Evolutionary conservation across 495 filamentous ascomycete genomes (phyloP), one percentile per base, ranked within the genome.

Genomic region (Penicillium tannophilum): DNA sequence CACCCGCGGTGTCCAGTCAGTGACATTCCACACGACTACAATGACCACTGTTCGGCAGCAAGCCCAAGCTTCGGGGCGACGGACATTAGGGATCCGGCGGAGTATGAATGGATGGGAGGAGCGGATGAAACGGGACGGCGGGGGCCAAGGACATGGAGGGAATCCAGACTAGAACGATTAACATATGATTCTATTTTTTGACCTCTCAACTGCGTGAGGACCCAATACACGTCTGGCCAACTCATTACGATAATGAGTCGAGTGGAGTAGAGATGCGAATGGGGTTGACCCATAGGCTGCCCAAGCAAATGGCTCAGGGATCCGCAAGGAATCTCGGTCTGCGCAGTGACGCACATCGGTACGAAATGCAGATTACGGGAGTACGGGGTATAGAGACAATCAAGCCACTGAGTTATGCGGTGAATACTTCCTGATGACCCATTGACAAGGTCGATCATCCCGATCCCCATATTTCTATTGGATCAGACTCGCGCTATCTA

Each of bases 101-200:
- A 85, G 79, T 54, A 75, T 87, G 74, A 80, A 82, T 59, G 82
- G 83, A 52, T 84, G 81, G 81, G 68, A 75, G 47, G 73, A 77
- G 24, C 68, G 75, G 62, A 80, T 80, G 77, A 77, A 77, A 61
- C 66, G 71, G 61, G 72, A 59, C 54, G 56, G 61, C 54, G 59
- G 61, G 54, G 66, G 65, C 41, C 52, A 52, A 55, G 54, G 44
- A 28, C 55, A 55, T 46, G 66, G 46, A 56, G 58, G 26, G 6
- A 24, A 30, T 31, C 3, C 8, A 30, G 49, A 17, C n/a, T 52
- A 39, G 49, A 17, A 8, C 7, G 12, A 62, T 57, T 36, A 36
- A 36, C 33, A 36, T 36, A 36, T 6, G 31, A 33, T 36, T 36
- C 33, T 36, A 30, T 26, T 47, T 47, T 48, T 35, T n/a, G 39